Conservation (phyloP, 2,329 filamentous ascomycete species). For the Pyrenophora seminiperda region DNA sequence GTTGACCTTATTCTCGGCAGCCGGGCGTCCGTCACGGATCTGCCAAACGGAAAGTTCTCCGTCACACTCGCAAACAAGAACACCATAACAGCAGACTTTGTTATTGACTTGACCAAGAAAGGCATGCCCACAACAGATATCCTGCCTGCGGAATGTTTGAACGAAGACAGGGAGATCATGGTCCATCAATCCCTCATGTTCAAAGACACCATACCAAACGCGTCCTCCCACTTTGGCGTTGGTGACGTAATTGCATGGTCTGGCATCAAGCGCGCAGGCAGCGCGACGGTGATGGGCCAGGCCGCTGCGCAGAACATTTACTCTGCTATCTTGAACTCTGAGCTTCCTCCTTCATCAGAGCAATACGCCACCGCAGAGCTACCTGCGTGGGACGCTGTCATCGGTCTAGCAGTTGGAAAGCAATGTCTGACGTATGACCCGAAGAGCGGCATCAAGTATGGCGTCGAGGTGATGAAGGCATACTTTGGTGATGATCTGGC, state of each 20-base stretch:
- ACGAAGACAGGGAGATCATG: slow-evolving; percentile 68
- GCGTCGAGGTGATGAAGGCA: slow-evolving; percentile 65
- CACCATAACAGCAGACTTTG: slow-evolving; percentile 63
- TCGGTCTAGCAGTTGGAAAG: slow-evolving; percentile 73
- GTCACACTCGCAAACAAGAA: slow-evolving; percentile 54
- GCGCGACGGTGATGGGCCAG: slow-evolving; percentile 75
- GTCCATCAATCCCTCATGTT: slow-evolving; percentile 63
- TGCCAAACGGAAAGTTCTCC: slow-evolving; percentile 43
- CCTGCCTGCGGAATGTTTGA: slow-evolving; percentile 63
- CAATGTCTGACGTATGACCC: slow-evolving; percentile 68
- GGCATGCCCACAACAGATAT: slow-evolving; percentile 66
- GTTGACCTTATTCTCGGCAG: slow-evolving; percentile 69
- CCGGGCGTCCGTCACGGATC: slow-evolving; percentile 56
- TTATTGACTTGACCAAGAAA: slow-evolving; percentile 72
- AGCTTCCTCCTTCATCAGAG: slow-evolving; percentile 24
- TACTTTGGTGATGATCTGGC: slow-evolving; percentile 73
- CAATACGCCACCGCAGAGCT: slow-evolving; percentile 31
- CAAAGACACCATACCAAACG: slow-evolving; percentile 59
- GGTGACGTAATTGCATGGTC: slow-evolving; percentile 75
- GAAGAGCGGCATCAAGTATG: slow-evolving; percentile 61
- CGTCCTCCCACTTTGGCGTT: slow-evolving; percentile 67
- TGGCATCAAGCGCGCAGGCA: slow-evolving; percentile 79
- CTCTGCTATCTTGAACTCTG: slow-evolving; percentile 43
- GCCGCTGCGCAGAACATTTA: slow-evolving; percentile 64
- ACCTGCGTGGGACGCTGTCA: slow-evolving; percentile 56